phyloP scores from a whole-genome alignment of 2,329 filamentous ascomycete species.

The Cordyceps militaris region DNA sequence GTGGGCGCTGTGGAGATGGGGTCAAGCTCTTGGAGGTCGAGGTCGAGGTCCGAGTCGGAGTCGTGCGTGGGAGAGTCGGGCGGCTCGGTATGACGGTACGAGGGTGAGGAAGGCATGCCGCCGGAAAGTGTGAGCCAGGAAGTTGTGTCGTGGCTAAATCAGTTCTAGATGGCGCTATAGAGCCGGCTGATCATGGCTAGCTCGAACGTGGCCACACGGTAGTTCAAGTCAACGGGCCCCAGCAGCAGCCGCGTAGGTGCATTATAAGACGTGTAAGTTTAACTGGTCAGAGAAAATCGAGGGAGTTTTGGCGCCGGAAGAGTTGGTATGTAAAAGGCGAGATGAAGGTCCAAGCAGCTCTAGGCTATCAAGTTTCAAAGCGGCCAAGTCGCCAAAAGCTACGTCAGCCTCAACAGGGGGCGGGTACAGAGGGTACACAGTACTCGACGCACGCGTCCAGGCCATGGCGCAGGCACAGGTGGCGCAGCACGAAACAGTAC shows the following conservation, averaged over 20 bases:
- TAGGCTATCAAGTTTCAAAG: constrained; percentile 3
- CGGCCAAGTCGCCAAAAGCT: constrained; percentile 5
- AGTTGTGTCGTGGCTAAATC: constrained; percentile 9
- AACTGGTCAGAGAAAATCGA: not conserved
- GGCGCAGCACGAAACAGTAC: not conserved
- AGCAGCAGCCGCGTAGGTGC: not conserved
- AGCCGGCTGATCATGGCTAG: constrained; percentile 14
- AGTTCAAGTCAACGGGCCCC: constrained; percentile 13
- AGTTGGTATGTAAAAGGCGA: not conserved
- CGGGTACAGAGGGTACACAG: too few relatives aligned
- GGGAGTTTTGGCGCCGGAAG: not conserved
- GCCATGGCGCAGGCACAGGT: not conserved
- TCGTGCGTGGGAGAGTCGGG: constrained; percentile 60
- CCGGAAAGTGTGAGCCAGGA: constrained; percentile 14
- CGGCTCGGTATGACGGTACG: constrained; percentile 49
- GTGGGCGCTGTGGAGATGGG: constrained; percentile 41
- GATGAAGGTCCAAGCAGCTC: not conserved
- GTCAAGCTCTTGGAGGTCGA: constrained; percentile 75
- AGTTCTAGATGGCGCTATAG: constrained; percentile 19
- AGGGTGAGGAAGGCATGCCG: constrained; percentile 52
- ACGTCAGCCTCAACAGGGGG: constrained; percentile 7
- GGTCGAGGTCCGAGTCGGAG: constrained; percentile 65
- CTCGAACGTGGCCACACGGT: constrained; percentile 7
- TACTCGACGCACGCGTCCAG: not conserved
- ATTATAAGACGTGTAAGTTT: not conserved